These are phyloP conservation scores for Cryptococcus wingfieldii DNA, from an alignment of 1,284 basidiomycete species.

Conservation along the genomic window DNA sequence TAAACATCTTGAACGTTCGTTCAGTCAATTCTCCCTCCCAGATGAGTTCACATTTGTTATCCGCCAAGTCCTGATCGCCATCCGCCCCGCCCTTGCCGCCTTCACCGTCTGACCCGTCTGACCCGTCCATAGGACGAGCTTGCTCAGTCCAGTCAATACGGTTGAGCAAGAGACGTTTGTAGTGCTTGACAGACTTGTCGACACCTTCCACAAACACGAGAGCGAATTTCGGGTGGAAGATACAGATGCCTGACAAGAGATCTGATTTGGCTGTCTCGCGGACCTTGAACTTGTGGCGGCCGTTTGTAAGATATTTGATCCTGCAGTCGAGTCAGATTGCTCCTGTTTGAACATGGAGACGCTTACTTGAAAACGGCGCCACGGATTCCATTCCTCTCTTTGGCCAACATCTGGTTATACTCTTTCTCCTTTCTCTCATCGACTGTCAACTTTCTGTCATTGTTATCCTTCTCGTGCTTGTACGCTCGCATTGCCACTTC, in stretches of 20 bases:
- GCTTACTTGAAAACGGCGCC: conserved; percentile 86
- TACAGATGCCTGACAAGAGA: conserved; percentile 78
- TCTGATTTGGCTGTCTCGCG: conserved; percentile 91
- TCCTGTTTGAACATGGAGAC: not conserved
- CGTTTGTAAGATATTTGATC: conserved; percentile 84
- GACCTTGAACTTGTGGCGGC: conserved; percentile 92
- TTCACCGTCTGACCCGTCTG: conserved; percentile 53
- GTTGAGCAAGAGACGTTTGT: conserved; percentile 79
- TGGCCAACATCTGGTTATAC: conserved; percentile 74
- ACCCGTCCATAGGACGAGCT: conserved; percentile 67
- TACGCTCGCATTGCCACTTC: conserved; percentile 89
- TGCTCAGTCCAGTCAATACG: conserved; percentile 95
- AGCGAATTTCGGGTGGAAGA: conserved; percentile 83
- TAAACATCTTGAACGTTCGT: conserved; percentile 73
- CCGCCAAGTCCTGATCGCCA: conserved; percentile 59
- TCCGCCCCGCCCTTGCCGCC: conserved; percentile 48
- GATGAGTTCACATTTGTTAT: conserved; percentile 83
- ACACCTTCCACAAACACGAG: conserved; percentile 93
- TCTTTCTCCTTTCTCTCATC: conserved; percentile 83
- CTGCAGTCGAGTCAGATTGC: conserved; percentile 47
- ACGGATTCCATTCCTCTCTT: conserved; percentile 81
- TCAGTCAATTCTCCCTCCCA: conserved; percentile 91
- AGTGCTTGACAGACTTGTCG: conserved; percentile 76
- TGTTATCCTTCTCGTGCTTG: conserved; percentile 85
- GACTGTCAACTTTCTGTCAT: conserved; percentile 81